Base-by-base conservation (phyloP, 371 early-diverging fungal species). In the Mucor velutinosus region DNA sequence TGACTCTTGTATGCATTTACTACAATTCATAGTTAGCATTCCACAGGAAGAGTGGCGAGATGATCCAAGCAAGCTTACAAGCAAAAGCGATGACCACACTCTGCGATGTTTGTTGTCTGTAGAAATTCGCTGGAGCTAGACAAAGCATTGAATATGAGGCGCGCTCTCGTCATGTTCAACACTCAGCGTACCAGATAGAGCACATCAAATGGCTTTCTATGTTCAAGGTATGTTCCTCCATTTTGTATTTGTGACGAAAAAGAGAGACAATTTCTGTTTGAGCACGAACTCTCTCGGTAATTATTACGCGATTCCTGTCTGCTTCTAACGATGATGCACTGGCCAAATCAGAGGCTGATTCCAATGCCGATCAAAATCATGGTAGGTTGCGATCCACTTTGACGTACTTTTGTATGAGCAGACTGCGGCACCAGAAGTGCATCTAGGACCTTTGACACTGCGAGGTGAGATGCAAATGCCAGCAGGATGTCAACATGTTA, bases 61-160 rank as follows among this genome's bases (percentile, higher is more conserved):
- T 35, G 35, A 39, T n/a, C 8, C 11, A 65, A 27, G 41, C 8
- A 2, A 15, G 25, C 59, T 70, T 65, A 70, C 70, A 29, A 60
- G 27, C 70, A 70, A 33, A 70, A 70, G 17, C 58, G 41, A 51
- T 70, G 70, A 4, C 64, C 70, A 27, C 70, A 70, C 47, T 65
- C 65, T 11, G 41, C 65, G 11, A 65, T n/a, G 0, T 35, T 33
- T 14, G 55, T 41, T 15, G 65, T 21, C 45, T 70, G 55, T 5
- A 47, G 14, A 8, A 70, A 43, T 29, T 25, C 25, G 0, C 41
- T 23, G 11, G 21, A 5, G 35, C 70, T 70, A 49, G 4, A 56
- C 7, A 30, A 17, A 53, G 6, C 53, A 53, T 27, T 11, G 3
- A 27, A 3, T 53, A 29, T 7, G 27, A 37, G 37, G 14, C 14